These are phyloP conservation scores for Eutrema salsugineum DNA, from an alignment of 441 rosid species.

Conservation along the genomic window DNA sequence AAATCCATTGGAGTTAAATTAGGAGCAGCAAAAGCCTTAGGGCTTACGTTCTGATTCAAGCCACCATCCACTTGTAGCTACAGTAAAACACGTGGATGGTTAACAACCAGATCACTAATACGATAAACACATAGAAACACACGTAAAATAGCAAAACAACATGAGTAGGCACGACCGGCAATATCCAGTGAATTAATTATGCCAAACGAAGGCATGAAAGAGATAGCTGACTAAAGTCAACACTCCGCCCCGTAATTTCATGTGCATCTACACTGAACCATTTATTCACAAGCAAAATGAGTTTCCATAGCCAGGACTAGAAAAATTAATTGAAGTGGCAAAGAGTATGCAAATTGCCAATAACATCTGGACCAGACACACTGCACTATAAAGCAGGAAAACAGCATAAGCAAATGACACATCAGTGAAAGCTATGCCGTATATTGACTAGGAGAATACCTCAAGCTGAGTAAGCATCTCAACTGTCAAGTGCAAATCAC, in stretches of 20 bases:
- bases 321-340: neutral
- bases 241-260: neutral
- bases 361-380: neutral
- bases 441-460: slow-evolving; percentile 43
- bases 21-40: slow-evolving; percentile 67
- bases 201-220: neutral
- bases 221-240: slow-evolving; percentile 3
- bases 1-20: slow-evolving; percentile 75
- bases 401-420: neutral
- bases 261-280: neutral
- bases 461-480: slow-evolving; percentile 98
- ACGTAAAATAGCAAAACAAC: neutral
- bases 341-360: neutral
- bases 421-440: neutral
- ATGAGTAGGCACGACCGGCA: neutral
- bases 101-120: neutral
- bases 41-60: slow-evolving; percentile 59
- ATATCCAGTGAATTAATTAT: neutral
- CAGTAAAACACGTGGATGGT: slow-evolving; percentile 25
- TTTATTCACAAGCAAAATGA: neutral
- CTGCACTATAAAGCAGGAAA: slow-evolving; percentile 5
- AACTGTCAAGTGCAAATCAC: slow-evolving; percentile 79
- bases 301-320: neutral
- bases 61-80: slow-evolving; percentile 91
- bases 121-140: neutral